Evolutionary conservation across 1,284 basidiomycete species (phyloP).

Genomic region (Porogramme epimiltina): DNA sequence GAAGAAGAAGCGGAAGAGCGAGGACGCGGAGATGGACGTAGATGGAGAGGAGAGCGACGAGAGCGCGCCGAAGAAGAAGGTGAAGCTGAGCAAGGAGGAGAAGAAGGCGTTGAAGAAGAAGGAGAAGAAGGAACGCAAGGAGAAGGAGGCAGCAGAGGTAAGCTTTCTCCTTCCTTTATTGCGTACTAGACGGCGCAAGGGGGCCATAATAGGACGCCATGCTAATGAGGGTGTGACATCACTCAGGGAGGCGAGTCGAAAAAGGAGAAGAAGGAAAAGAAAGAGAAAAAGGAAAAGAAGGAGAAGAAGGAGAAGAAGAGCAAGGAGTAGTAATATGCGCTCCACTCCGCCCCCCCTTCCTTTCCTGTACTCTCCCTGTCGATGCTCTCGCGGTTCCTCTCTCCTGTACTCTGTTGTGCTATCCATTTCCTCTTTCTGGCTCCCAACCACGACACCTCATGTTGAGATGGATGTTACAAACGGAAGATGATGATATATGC

Average conservation of each 20-base stretch:
- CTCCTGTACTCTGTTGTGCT: constrained; percentile 22
- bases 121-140: constrained; percentile 61
- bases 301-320: constrained; percentile 49
- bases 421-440: constrained; percentile 11
- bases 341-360: constrained; percentile 3
- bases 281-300: constrained; percentile 32
- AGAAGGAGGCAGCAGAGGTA: constrained; percentile 46
- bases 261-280: constrained; percentile 30
- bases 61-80: constrained; percentile 64
- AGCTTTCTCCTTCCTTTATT: constrained; percentile 4
- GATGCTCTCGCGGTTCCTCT: constrained; percentile 6
- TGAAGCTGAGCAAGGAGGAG: constrained; percentile 73
- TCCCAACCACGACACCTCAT: no score
- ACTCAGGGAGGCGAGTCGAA: constrained; percentile 33
- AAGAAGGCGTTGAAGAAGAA: constrained; percentile 58
- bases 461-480: no score
- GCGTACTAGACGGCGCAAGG: neutral
- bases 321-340: constrained; percentile 38
- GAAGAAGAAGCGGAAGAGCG: constrained; percentile 74
- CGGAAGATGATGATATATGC: no score
- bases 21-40: constrained; percentile 62
- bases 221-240: neutral
- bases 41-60: constrained; percentile 41
- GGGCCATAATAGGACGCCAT: neutral
- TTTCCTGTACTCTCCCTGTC: constrained; percentile 3